These are phyloP conservation scores for Hemisphaericaspora lyxosophila DNA, from an alignment of 1,139 yeast genomes.

Conservation along the genomic window DNA sequence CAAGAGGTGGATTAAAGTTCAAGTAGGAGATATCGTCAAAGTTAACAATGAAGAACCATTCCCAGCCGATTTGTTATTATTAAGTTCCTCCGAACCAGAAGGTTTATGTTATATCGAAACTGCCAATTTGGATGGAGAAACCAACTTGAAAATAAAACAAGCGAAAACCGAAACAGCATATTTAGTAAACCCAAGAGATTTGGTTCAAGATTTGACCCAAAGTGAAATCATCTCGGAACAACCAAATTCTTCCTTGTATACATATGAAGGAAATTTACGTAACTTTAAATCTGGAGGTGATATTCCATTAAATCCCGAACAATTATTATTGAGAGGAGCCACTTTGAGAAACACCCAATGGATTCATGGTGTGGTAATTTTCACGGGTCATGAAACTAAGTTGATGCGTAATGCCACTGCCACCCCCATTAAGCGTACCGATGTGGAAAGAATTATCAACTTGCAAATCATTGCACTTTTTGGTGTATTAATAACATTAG, in stretches of 20 bases:
- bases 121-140: slow-evolving; percentile 96
- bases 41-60: slow-evolving; percentile 87
- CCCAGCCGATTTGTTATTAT: slow-evolving; percentile 86
- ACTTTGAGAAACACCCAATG: slow-evolving; percentile 91
- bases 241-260: slow-evolving; percentile 91
- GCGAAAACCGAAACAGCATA: slow-evolving; percentile 75
- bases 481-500: slow-evolving; percentile 68
- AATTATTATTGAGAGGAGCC: slow-evolving; percentile 90
- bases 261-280: slow-evolving; percentile 85
- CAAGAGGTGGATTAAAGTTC: slow-evolving; percentile 82
- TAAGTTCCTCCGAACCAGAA: slow-evolving; percentile 96
- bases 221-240: slow-evolving; percentile 72
- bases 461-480: slow-evolving; percentile 87
- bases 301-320: slow-evolving; percentile 82
- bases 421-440: slow-evolving; percentile 94
- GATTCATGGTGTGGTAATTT: slow-evolving; percentile 90
- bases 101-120: slow-evolving; percentile 97
- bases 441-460: slow-evolving; percentile 93
- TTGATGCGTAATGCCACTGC: slow-evolving; percentile 99
- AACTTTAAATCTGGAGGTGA: slow-evolving; percentile 51
- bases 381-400: slow-evolving; percentile 98
- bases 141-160: slow-evolving; percentile 93
- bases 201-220: slow-evolving; percentile 38
- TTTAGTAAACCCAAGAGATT: slow-evolving; percentile 65
- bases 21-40: slow-evolving; percentile 87